Evolutionary conservation across 352 stramenopile genomes (phyloP).

Genomic region (Globisporangium carolinianum): DNA sequence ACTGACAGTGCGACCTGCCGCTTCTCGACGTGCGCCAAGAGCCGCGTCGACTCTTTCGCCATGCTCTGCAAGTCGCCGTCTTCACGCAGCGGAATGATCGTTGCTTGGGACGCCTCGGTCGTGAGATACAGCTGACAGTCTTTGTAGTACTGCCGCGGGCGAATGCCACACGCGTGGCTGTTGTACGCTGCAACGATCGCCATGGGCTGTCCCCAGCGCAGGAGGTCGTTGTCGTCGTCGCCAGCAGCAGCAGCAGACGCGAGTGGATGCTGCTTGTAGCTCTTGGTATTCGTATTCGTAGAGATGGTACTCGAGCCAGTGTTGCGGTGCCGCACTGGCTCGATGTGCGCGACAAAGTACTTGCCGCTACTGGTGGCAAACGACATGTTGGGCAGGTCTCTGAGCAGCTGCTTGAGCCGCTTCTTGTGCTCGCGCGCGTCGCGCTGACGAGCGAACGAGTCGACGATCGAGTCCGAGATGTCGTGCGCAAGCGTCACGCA

Average conservation of each 20-base stretch:
- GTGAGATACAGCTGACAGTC: slow-evolving; percentile 70
- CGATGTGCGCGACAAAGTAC: slow-evolving; percentile 52
- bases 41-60: slow-evolving; percentile 64
- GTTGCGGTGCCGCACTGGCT: slow-evolving; percentile 29
- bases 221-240: slow-evolving; percentile 17
- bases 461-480: slow-evolving; percentile 17
- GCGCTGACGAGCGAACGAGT: slow-evolving; percentile 35
- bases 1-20: slow-evolving; percentile 47
- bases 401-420: slow-evolving; percentile 44
- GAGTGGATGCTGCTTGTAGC: not conserved
- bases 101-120: slow-evolving; percentile 43
- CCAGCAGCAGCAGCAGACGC: not conserved
- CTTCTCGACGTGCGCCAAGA: slow-evolving; percentile 49
- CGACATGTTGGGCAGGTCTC: slow-evolving; percentile 73
- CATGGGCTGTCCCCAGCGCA: slow-evolving; percentile 66
- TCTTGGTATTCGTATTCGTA: not conserved
- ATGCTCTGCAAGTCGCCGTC: slow-evolving; percentile 56
- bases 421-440: slow-evolving; percentile 44
- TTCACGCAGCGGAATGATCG: slow-evolving; percentile 63
- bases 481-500: slow-evolving; percentile 28
- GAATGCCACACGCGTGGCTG: slow-evolving; percentile 44
- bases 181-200: slow-evolving; percentile 52
- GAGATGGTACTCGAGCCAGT: not conserved
- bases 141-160: slow-evolving; percentile 70
- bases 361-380: slow-evolving; percentile 45